Evolutionary conservation across 2,329 filamentous ascomycete genomes (phyloP).

Genomic region (Diplocarpon rosae): DNA sequence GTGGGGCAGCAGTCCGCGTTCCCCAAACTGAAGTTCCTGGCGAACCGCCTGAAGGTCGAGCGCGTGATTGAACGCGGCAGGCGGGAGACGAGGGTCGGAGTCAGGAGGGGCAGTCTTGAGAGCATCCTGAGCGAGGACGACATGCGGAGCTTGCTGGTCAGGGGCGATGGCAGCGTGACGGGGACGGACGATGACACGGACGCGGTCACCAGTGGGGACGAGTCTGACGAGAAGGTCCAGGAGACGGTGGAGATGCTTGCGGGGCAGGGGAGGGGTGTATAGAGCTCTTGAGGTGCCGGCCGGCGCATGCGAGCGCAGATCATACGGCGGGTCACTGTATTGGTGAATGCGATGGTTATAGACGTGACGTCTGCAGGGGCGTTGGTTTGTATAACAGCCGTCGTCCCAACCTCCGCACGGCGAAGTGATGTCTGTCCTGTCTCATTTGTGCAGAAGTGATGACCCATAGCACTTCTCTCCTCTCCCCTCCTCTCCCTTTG

Average conservation of each 20-base stretch:
- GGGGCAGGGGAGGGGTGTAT: no score
- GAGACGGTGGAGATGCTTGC: not conserved
- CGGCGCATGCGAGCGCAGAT: not conserved
- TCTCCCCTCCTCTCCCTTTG: no score
- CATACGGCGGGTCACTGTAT: no score
- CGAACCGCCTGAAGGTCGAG: constrained; percentile 79
- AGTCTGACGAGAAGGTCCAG: not conserved
- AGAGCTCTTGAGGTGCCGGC: no score
- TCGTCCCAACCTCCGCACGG: no score
- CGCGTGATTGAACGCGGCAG: constrained; percentile 51
- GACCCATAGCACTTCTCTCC: no score
- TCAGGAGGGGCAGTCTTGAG: constrained; percentile 43
- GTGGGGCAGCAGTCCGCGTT: constrained; percentile 83
- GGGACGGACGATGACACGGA: constrained; percentile 26
- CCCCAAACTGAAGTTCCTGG: constrained; percentile 83
- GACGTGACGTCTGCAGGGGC: no score
- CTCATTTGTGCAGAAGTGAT: no score
- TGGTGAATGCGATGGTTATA: no score
- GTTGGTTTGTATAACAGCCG: no score
- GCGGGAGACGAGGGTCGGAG: constrained; percentile 38
- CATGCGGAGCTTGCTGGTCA: constrained; percentile 36
- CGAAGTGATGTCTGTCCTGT: no score
- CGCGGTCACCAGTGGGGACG: constrained; percentile 25
- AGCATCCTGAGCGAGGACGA: constrained; percentile 52
- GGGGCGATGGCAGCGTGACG: constrained; percentile 22